Evolutionary conservation across 164 flowering plant species (phyloP), one percentile per base, ranked within the genome.

Genomic region (Nymphaea colorata): DNA sequence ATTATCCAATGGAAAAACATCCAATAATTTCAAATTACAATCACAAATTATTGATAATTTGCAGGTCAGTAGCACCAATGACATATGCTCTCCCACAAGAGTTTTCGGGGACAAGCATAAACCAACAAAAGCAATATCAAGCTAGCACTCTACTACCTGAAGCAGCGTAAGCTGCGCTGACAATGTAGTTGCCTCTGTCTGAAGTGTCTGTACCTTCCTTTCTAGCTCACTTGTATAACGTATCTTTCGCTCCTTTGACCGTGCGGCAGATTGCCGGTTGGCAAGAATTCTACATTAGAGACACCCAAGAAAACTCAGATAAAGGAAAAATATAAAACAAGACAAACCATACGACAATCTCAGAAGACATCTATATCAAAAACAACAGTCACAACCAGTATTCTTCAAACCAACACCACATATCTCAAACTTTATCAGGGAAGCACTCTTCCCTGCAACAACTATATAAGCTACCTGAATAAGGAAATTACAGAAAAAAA

Each of bases 221-320:
- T 72, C 74, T 42, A 72, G 70, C 43, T 72, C 74, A 18, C 70
- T 25, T 16, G 96, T 88, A 72, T 92, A 92, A 4, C 90, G 81
- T 5, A 78, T 82, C 71, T 92, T 92, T 79, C 98, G 78, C 81
- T 92, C 98, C 79, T 92, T 92, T 11, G 98, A 92, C 17, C 98
- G 84, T 7, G 98, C 98, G 6, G 98, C 98, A 51, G 98, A 92
- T 74, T 92, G 96, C 71, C 98, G 82, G 76, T 92, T 92, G 18
- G 96, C 98, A 65, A 92, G 88, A 80, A 92, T 90, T 84, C 98
- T 92, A 68, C 70, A 79, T 55, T 1, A 4, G 57, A 51, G 14
- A 15, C 3, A 51, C 14, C 14, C 36, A 25, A 25, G 36, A 25
- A 25, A 25, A 25, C 36, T 25, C 36, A 25, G 36, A 25, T 51